Evolutionary conservation across 1,139 yeast genomes (phyloP), one percentile per base, ranked within the genome.

Genomic region (Taphrina betulina): DNA sequence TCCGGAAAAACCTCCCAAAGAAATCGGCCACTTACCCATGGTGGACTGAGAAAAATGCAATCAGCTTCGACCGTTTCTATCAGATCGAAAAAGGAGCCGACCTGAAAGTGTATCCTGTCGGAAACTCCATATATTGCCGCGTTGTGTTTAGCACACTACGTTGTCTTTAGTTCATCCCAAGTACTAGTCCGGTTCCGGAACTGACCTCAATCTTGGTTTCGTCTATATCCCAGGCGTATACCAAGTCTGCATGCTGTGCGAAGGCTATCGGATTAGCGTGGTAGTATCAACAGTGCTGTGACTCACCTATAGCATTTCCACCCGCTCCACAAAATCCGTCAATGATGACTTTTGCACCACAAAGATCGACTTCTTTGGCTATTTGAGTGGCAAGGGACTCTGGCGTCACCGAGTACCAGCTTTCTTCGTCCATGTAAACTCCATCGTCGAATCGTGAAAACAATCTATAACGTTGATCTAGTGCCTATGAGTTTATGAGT

Each of bases 311-410:
- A 4, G 54, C 31, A 31, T 92, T 92, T 0, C 98, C 98, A 0
- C 96, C 98, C 1, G 95, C 97, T 0, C 99, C 99, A 63, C 96
- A 85, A 66, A 90, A 90, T 3, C 88, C 78, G 66, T 92, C 98
- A 1, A 72, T 69, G 0, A 78, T 69, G 0, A 67, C 65, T 1
- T 40, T 66, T 7, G 53, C 41, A 65, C 0, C 82, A 77, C 0
- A 74, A 65, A 0, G 89, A 81, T 37, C 72, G 68, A 74, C 71
- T 40, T 68, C 76, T 50, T 75, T 72, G 0, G 96, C 90, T 0
- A 80, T 70, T 3, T 61, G 64, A 23, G 72, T 69, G 0, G 95
- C 95, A 3, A 86, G 71, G 1, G 69, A 65, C 66, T 92, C 98
- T 0, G 96, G 95, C 0, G 98, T 92, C 3, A 89, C 96, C 57